A percentile compares a stretch with the other conserved stretches of the same genome.
Conservation (phyloP, 768 basidiomycete genomes). For the Hericium alpestre region DNA sequence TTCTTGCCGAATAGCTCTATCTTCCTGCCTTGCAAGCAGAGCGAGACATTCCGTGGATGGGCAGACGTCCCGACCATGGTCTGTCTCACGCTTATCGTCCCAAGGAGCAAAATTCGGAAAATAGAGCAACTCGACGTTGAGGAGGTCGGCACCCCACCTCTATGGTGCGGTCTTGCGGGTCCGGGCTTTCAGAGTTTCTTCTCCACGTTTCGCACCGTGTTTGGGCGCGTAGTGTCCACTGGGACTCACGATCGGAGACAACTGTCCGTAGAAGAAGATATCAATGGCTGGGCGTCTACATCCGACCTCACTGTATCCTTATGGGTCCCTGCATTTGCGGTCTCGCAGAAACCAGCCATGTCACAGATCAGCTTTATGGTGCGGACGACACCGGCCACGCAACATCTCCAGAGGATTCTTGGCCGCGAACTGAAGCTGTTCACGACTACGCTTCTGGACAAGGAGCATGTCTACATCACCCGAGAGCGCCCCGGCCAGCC, state of each 20-base stretch:
- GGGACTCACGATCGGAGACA: background rate
- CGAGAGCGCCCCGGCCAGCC: conserved; percentile 2
- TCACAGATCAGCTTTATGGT: conserved; percentile 15
- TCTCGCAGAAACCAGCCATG: conserved; percentile 5
- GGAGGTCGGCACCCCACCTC: background rate
- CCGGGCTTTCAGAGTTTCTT: conserved; percentile 18
- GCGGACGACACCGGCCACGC: conserved; percentile 16
- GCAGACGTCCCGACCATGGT: conserved; percentile 27
- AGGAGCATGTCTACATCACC: conserved; percentile 14
- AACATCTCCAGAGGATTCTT: conserved; percentile 9
- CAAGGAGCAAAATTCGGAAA: conserved; percentile 16
- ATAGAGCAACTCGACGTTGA: conserved; percentile 15
- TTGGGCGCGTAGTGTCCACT: conserved; percentile 5
- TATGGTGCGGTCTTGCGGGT: conserved; percentile 7
- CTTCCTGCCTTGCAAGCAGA: background rate
- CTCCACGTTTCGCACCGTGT: conserved; percentile 15
- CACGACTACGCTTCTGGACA: conserved; percentile 14
- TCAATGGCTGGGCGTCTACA: conserved; percentile 5
- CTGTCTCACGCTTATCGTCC: conserved; percentile 27
- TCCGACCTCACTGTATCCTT: conserved; percentile 13
- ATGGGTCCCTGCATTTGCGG: conserved; percentile 19
- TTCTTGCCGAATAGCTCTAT: conserved; percentile 4
- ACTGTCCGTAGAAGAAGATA: background rate
- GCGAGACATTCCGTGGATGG: conserved; percentile 11
- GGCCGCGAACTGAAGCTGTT: conserved; percentile 14